Conservation (phyloP, 352 stramenopile species). For the Globisporangium camurandrum region DNA sequence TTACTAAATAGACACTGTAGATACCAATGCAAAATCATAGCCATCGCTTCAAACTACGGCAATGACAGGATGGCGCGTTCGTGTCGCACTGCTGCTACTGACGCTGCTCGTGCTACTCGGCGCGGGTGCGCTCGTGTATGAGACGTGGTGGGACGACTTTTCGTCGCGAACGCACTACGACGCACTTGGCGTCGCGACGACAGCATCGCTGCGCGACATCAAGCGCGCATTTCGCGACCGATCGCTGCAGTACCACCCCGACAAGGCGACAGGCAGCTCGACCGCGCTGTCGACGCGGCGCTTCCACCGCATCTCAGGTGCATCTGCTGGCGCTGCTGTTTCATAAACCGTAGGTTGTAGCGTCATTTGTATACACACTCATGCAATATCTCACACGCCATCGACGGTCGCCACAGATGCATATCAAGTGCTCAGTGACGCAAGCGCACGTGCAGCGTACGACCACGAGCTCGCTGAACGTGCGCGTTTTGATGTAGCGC, state of each 20-base stretch:
- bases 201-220: slow-evolving; percentile 25
- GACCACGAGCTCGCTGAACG: slow-evolving; percentile 20
- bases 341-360: not conserved
- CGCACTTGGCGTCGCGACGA: slow-evolving; percentile 19
- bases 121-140: slow-evolving; percentile 12
- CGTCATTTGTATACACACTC: not conserved
- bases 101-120: slow-evolving; percentile 2
- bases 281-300: slow-evolving; percentile 20
- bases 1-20: no score
- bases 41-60: no score
- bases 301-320: slow-evolving; percentile 33
- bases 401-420: slow-evolving; percentile 16
- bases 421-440: slow-evolving; percentile 20
- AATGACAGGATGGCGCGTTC: not conserved
- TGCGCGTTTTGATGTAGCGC: slow-evolving; percentile 13
- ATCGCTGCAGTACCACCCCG: slow-evolving; percentile 65
- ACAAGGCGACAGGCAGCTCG: slow-evolving; percentile 32
- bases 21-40: no score
- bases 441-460: slow-evolving; percentile 15
- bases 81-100: slow-evolving; percentile 4
- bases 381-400: not conserved
- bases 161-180: slow-evolving; percentile 32
- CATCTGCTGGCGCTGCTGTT: not conserved
- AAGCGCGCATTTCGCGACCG: slow-evolving; percentile 61
- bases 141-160: slow-evolving; percentile 29